Percentiles rank a stretch among this genome's conserved stretches.
Evolutionary conservation across 2,329 filamentous ascomycete genomes (phyloP).

Genomic region (Drechslerella coelobrocha): DNA sequence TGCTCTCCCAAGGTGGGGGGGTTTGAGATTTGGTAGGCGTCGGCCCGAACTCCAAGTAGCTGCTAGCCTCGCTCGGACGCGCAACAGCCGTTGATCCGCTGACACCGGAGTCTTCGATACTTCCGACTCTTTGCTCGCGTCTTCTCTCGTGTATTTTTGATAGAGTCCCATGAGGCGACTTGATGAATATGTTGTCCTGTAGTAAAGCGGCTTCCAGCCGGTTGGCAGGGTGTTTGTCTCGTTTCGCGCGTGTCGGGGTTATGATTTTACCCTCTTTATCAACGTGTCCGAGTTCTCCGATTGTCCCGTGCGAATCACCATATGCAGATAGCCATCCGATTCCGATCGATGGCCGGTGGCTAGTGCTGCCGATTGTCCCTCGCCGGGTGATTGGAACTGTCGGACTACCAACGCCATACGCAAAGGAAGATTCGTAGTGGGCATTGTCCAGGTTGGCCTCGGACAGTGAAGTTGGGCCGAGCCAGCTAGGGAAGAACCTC

Average conservation of each 20-base stretch:
- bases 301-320: conserved; percentile 25
- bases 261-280: conserved; percentile 39
- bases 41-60: conserved; percentile 34
- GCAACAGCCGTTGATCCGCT: conserved; percentile 46
- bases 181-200: conserved; percentile 44
- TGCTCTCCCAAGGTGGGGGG: conserved; percentile 30
- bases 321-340: conserved; percentile 41
- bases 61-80: conserved; percentile 38
- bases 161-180: conserved; percentile 34
- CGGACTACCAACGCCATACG: conserved; percentile 29
- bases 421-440: conserved; percentile 35
- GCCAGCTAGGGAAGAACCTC: conserved; percentile 49
- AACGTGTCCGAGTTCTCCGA: conserved; percentile 43
- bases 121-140: conserved; percentile 25
- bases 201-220: conserved; percentile 34
- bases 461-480: conserved; percentile 43
- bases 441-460: conserved; percentile 23
- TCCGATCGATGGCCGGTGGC: conserved; percentile 45
- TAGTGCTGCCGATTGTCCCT: conserved; percentile 43
- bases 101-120: conserved; percentile 33
- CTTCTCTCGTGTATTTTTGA: conserved; percentile 22
- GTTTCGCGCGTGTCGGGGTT: conserved; percentile 21
- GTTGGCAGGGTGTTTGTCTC: conserved; percentile 37
- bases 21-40: conserved; percentile 18
- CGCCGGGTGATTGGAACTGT: conserved; percentile 29